Conservation (phyloP, 768 basidiomycete species). For the Clitopilus hobsonii region DNA sequence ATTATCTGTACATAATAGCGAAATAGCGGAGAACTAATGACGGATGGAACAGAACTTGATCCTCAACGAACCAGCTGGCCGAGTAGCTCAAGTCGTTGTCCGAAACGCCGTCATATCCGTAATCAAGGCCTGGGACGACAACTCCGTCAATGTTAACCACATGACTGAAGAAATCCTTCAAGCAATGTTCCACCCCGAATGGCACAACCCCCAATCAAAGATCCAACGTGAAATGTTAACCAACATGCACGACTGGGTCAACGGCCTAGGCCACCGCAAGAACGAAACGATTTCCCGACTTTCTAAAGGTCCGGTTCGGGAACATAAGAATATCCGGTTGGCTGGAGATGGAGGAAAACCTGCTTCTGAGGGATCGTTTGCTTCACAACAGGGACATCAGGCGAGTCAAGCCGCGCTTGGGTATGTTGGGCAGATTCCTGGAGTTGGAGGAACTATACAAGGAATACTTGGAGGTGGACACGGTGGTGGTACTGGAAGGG, state of each 20-base stretch:
- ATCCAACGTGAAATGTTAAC: conserved; percentile 77
- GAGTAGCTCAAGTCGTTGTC: conserved; percentile 65
- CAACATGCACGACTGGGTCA: conserved; percentile 59
- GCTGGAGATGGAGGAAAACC: conserved; percentile 47
- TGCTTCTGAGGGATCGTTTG: conserved; percentile 42
- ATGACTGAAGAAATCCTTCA: conserved; percentile 60
- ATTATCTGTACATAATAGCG: no score
- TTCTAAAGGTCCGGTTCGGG: conserved; percentile 60
- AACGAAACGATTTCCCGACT: conserved; percentile 51
- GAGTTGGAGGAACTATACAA: conserved; percentile 41
- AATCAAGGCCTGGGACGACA: conserved; percentile 79
- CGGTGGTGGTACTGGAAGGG: conserved; percentile 12
- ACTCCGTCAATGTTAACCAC: conserved; percentile 48
- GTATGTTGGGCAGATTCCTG: conserved; percentile 44
- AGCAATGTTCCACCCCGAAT: conserved; percentile 78
- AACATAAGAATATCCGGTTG: conserved; percentile 66
- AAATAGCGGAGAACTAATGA: no score
- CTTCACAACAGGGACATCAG: conserved; percentile 41
- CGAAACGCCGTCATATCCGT: conserved; percentile 64
- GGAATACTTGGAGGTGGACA: conserved; percentile 28
- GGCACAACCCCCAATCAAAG: conserved; percentile 57
- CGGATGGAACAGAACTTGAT: conserved; percentile 54
- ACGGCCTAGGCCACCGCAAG: conserved; percentile 42
- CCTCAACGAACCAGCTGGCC: conserved; percentile 79
- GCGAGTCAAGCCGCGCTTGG: conserved; percentile 44